Evolutionary conservation across 192 early-diverging fungal genomes (phyloP), one percentile per base, ranked within the genome.

Genomic region (Entomortierella beljakovae): DNA sequence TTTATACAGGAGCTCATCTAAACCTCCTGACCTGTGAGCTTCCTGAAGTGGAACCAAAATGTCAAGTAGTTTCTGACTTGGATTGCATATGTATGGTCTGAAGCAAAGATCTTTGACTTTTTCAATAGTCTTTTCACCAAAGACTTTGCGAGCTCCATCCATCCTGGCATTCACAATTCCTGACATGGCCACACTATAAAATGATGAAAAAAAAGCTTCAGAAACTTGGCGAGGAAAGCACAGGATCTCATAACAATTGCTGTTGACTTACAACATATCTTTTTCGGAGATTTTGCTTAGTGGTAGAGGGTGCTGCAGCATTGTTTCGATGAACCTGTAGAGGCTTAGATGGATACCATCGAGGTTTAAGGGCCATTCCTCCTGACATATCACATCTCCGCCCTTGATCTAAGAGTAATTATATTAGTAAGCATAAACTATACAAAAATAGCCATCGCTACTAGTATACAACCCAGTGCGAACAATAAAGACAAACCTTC

Each of bases 51-150:
- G 55, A 32, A 20, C 1, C 55, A 57, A 57, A 32, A 57, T 57
- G 18, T 9, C 55, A 20, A 22, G 33, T 0, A 57, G 55, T 34
- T 57, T 34, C n/a, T 33, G 26, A 34, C 55, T 57, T 57, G 3
- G 55, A 8, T 57, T 9, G 55, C 25, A 29, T 16, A 57, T 4
- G 28, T 34, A 1, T 25, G 55, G 26, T 20, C 3, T 22, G 28
- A 57, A 57, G 28, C 55, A 33, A 29, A 29, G 28, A 20, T 18
- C 31, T 29, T 57, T 57, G 55, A 57, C 29, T 32, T 31, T 20
- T 25, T 57, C 55, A 22, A 57, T 31, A 22, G 55, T 57, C 55
- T 57, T 31, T 7, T 57, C 26, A 57, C 55, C 55, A 20, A 57
- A 57, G 10, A 57, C 55, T 18, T 57, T 29, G 15, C 55, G 23